phyloP scores from a whole-genome alignment of 208 protist species.

The Sergeia podlipaevii region DNA sequence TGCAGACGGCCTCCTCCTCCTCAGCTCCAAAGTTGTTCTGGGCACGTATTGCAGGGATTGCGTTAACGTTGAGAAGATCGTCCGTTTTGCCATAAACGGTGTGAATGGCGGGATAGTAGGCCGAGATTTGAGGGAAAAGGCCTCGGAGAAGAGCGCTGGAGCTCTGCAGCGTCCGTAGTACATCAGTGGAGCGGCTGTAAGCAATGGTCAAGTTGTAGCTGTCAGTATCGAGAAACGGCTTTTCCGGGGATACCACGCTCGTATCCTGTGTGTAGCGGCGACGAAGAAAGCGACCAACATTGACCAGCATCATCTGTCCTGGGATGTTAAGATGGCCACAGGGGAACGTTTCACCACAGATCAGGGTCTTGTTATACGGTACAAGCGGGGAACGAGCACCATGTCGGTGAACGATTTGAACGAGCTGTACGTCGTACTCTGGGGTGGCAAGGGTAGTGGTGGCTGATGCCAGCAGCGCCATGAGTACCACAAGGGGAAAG shows the following conservation, averaged over 20 bases:
- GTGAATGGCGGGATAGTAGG: conserved; percentile 53
- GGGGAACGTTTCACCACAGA: conserved; percentile 24
- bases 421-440: too few relatives aligned
- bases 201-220: conserved; percentile 28
- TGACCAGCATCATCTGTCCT: conserved; percentile 32
- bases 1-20: conserved; percentile 4
- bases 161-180: conserved; percentile 42
- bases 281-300: conserved; percentile 33
- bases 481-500: too few relatives aligned
- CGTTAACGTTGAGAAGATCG: conserved; percentile 25
- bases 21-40: conserved; percentile 4
- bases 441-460: too few relatives aligned
- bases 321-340: conserved; percentile 33
- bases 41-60: conserved; percentile 5
- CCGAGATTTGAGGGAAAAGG: conserved; percentile 20
- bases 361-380: conserved; percentile 28
- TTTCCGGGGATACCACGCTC: conserved; percentile 1
- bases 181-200: conserved; percentile 35
- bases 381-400: conserved; percentile 30
- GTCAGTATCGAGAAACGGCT: conserved; percentile 19
- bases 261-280: conserved; percentile 19
- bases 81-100: conserved; percentile 15
- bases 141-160: conserved; percentile 27
- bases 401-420: conserved; percentile 47
- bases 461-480: too few relatives aligned